Base-by-base conservation (phyloP, 345 rosid species). In the Aquilaria yunnanensis region DNA sequence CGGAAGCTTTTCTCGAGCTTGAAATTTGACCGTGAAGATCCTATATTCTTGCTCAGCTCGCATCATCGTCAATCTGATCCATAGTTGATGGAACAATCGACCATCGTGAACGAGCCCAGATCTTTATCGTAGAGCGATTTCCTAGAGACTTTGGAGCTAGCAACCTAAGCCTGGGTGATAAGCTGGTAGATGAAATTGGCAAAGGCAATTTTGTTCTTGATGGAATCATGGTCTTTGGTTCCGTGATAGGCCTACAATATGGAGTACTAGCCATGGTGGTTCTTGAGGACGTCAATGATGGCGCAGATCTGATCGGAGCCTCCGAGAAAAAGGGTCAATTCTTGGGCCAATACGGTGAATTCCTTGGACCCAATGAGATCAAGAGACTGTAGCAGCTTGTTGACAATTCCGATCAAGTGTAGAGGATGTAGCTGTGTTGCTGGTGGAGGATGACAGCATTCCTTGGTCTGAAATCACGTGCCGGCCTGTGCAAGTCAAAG, bases 281-380 rank as follows among this genome's bases (percentile, higher is more conserved):
- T 81, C 67, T 77, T 76, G 2, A 94, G 75, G 1, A 94, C 99
- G 54, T 90, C 97, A 13, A 74, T 80, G 23, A 88, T 76, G 14
- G 99, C 97, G 57, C 90, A 58, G 72, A 94, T 86, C 84, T 94
- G 96, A 51, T 90, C 96, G 2, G 95, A 71, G 60, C 97, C 97
- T 14, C 90, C 99, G 16, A 90, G 76, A 14, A 85, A 77, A 0
- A 97, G 96, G 45, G 86, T 95, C 2, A 92, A 70, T 61, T 90
- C 99, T 46, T 88, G 91, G 6, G 97, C 94, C 56, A 85, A 72
- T 73, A 82, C 68, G 12, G 97, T 91, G 68, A 90, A 90, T 53
- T 94, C 97, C 68, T 65, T 80, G 30, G 92, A 73, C 8, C 90
- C 90, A 66, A 52, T 77, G 5, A 86, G 79, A 80, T 94, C 99